Evolutionary conservation across 2,329 filamentous ascomycete genomes (phyloP), one percentile per base, ranked within the genome.

Genomic region (Tolypocladium ovalisporum): DNA sequence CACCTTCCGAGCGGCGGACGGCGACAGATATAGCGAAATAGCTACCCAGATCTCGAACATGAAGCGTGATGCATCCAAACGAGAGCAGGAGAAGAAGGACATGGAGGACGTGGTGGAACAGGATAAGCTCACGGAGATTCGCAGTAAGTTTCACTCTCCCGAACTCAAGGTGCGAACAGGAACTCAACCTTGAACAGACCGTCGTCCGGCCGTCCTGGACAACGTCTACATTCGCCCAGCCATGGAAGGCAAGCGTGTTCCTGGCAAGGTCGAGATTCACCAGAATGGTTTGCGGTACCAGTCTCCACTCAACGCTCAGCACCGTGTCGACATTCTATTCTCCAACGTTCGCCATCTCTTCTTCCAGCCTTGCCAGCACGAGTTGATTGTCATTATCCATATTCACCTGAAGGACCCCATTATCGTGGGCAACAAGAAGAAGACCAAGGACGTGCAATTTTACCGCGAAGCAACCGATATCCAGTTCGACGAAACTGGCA

Each of bases 71-170:
- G 86, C 89, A 6, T 84, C 90, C 47, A 92, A 96, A 73, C 89
- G 90, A 65, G 94, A 99, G 72, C 92, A 97, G 67, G 93, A 97
- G 74, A 97, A 97, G 84, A 99, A 99, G 76, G 93, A 99, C 65
- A 88, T 99, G 88, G 94, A 99, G 70, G 94, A 99, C 72, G 94
- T 99, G 27, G 92, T 99, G 7, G 94, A 97, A 73, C 94, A 99
- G 72, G 94, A 99, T 71, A 99, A 99, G 77, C 84, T 99, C 55
- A 79, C 95, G 64, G 92, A 97, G 69, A 92, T 97, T 64, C 83
- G 94, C 78, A 96, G 89, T 90, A 78, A 77, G 85, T 62, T 35
- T 34, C 19, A 24, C 17, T 12, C 24, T 5, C 5, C 7, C 22
- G 27, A 49, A 17, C 37, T 29, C 10, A 22, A 4, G 47, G 10